Evolutionary conservation across 257 asterid species (phyloP), one percentile per base, ranked within the genome.

Genomic region (Capsicum rhomboideum): DNA sequence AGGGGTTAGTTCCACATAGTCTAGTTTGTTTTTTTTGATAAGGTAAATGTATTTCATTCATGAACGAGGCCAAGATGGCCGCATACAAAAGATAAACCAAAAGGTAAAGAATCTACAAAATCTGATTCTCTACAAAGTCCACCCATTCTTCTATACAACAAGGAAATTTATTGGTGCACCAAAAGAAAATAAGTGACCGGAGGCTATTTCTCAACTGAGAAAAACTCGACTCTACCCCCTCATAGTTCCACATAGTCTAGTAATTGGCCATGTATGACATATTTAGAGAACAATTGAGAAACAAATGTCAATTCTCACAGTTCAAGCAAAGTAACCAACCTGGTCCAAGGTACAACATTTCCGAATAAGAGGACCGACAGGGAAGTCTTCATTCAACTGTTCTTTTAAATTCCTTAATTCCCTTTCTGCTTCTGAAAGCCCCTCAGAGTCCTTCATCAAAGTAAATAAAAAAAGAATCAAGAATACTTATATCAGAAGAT

Each of bases 341-440:
- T 97, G 99, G 87, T 97, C 99, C 91, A 97, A 82, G 18, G 99
- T 95, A 90, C 93, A 93, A 86, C 98, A 95, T 83, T 95, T 95
- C 86, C 88, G 92, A 85, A 95, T 92, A 28, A 97, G 90, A 85
- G 98, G 97, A 79, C 99, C 99, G 71, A 88, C 99, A 83, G 98
- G 99, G 82, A 90, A 93, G 87, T 92, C 97, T 82, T 91, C 98
- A 84, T 83, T 91, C 90, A 96, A 83, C 44, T 95, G 91, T 83
- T 95, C 99, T 91, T 95, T 93, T 87, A 95, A 89, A 89, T 86
- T 82, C 89, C 91, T 91, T 84, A 97, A 83, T 64, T 95, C 97
- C 84, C 92, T 90, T 78, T 93, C 98, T 83, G 94, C 91, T 87
- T 93, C 96, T 46, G 94, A 93, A 42, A 93, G 93, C 56, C 97